These are phyloP conservation scores for Gossypium ekmanianum DNA, from an alignment of 345 rosid genomes.

Conservation along the genomic window DNA sequence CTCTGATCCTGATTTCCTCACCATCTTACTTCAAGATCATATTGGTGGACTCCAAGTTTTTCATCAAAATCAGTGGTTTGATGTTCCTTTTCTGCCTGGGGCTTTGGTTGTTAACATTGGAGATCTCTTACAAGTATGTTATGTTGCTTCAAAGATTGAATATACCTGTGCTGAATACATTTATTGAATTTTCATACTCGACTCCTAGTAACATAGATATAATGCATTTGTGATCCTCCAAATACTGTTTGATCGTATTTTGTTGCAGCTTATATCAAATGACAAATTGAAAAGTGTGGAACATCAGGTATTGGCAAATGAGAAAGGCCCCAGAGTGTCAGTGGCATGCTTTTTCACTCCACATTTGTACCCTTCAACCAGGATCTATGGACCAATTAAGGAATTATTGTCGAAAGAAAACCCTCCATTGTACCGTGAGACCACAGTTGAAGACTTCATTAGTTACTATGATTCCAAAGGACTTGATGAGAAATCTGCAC, in stretches of 20 bases:
- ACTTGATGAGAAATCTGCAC: conserved; percentile 18
- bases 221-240: too few relatives aligned
- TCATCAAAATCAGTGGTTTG: conserved; percentile 22
- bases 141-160: not conserved
- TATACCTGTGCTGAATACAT: not conserved
- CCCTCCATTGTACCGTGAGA: conserved; percentile 23
- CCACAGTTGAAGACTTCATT: conserved; percentile 18
- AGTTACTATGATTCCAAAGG: conserved; percentile 8
- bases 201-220: too few relatives aligned
- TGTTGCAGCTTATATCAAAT: conserved; percentile 42
- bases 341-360: conserved; percentile 32
- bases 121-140: not conserved
- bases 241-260: not conserved
- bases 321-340: conserved; percentile 36
- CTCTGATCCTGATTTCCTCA: conserved; percentile 45
- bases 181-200: too few relatives aligned
- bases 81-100: conserved; percentile 12
- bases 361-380: not conserved
- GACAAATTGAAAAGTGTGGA: conserved; percentile 39
- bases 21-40: conserved; percentile 38
- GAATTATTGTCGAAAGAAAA: conserved; percentile 28
- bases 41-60: conserved; percentile 26
- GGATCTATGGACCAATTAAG: conserved; percentile 21
- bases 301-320: conserved; percentile 41
- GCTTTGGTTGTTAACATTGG: conserved; percentile 20